phyloP scores from a whole-genome alignment of 2,329 filamentous ascomycete species.

The Colletotrichum lentis region DNA sequence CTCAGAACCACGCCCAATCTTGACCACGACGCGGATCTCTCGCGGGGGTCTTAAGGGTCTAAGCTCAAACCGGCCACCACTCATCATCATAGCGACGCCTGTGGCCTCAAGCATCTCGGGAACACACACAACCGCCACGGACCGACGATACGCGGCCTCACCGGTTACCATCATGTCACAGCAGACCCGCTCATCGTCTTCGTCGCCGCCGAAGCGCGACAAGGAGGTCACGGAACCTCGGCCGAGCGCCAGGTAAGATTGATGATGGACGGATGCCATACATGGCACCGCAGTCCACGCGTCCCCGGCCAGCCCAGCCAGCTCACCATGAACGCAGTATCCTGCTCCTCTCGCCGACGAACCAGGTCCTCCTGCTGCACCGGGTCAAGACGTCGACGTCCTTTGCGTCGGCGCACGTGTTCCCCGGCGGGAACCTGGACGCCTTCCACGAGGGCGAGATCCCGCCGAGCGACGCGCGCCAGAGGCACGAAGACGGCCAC shows the following conservation, averaged over 20 bases:
- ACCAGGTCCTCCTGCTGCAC: conserved; percentile 88
- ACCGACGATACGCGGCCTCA: background rate
- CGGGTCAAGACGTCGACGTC: conserved; percentile 83
- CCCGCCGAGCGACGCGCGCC: conserved; percentile 55
- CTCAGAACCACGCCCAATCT: background rate
- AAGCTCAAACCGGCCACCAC: conserved; percentile 22
- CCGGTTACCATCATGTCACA: conserved; percentile 30
- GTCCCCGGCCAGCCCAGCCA: too few relatives aligned
- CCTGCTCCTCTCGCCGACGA: conserved; percentile 82
- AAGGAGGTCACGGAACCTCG: conserved; percentile 55
- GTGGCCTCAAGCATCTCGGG: background rate
- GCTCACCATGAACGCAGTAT: conserved; percentile 53
- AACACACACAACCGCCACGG: background rate
- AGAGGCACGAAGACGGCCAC: conserved; percentile 73
- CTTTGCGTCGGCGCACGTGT: conserved; percentile 93
- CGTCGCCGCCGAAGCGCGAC: conserved; percentile 39
- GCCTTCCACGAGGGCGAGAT: conserved; percentile 75
- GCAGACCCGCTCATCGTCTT: conserved; percentile 18
- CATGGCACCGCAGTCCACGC: background rate
- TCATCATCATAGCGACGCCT: background rate
- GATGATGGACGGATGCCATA: background rate
- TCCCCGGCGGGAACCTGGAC: conserved; percentile 88
- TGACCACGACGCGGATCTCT: conserved; percentile 5
- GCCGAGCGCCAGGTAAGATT: conserved; percentile 69
- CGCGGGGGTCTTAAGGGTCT: conserved; percentile 3